Evolutionary conservation across 2,329 filamentous ascomycete genomes (phyloP).

Genomic region (Ceratocystis harringtonii): DNA sequence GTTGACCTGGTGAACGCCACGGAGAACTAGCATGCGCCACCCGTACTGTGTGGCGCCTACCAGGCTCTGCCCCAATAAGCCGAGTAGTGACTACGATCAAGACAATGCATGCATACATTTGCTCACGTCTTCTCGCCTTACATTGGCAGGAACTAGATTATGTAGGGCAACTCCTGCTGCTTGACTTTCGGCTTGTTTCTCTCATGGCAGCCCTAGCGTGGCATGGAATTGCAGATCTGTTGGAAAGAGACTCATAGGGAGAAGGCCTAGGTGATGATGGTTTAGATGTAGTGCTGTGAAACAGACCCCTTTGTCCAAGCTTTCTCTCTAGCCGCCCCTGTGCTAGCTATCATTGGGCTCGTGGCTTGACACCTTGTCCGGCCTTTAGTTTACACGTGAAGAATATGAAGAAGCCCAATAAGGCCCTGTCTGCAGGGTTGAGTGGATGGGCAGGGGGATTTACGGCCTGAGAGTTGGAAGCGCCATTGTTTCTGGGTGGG

Average conservation of each 20-base stretch:
- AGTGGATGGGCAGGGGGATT: background rate
- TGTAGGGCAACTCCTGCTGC: too few species aligned
- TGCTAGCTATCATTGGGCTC: background rate
- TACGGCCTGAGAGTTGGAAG: background rate
- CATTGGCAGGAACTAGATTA: too few species aligned
- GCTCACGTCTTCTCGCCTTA: too few species aligned
- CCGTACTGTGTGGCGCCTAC: background rate
- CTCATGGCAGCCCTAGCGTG: too few species aligned
- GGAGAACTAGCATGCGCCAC: background rate
- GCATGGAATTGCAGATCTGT: background rate
- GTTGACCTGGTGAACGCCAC: conserved; percentile 16
- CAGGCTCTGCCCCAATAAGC: background rate
- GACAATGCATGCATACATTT: too few species aligned
- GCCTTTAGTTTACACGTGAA: background rate
- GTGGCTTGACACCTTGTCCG: background rate
- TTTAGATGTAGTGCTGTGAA: background rate
- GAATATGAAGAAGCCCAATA: background rate
- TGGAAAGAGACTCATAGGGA: background rate
- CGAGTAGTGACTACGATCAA: too few species aligned
- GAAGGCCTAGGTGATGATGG: background rate
- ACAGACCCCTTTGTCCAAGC: background rate
- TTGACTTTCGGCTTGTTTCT: too few species aligned
- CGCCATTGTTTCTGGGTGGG: background rate
- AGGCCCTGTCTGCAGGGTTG: background rate
- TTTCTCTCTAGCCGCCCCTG: background rate